Conservation (phyloP, 202 grass and related monocot genomes). For the Zoysia matrella region DNA sequence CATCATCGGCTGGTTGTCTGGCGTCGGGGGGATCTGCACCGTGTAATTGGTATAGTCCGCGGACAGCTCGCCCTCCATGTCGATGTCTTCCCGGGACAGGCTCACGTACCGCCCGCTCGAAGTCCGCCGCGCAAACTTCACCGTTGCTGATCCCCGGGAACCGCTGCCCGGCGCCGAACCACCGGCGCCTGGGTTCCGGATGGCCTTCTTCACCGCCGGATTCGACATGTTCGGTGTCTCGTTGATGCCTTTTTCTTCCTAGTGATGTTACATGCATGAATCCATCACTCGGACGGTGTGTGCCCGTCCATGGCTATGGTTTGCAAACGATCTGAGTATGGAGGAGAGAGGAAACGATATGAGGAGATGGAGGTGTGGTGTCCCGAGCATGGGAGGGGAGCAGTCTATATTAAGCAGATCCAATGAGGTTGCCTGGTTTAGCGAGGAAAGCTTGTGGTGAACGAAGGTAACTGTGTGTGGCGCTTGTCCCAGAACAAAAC, state of each 20-base stretch:
- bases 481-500: no score
- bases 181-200: constrained; percentile 47
- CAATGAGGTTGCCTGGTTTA: no score
- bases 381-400: constrained; percentile 9
- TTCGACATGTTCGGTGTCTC: constrained; percentile 48
- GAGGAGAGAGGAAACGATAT: constrained; percentile 32
- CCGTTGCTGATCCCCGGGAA: constrained; percentile 16
- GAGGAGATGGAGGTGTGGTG: constrained; percentile 2
- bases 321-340: constrained; percentile 34
- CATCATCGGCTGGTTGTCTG: constrained; percentile 93
- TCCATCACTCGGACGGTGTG: constrained; percentile 5
- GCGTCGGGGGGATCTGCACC: constrained; percentile 90
- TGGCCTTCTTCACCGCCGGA: constrained; percentile 62
- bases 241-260: not conserved
- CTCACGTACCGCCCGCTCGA: constrained; percentile 81
- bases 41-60: constrained; percentile 90
- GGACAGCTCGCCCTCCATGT: constrained; percentile 66
- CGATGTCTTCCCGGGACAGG: constrained; percentile 83
- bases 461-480: no score
- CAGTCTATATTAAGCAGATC: not conserved
- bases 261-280: constrained; percentile 13
- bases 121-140: constrained; percentile 87
- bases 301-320: constrained; percentile 32
- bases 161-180: constrained; percentile 8
- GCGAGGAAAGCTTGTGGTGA: no score